Percentiles rank a stretch among this genome's conserved stretches.
These are phyloP conservation scores for Cystofilobasidium capitatum DNA, from an alignment of 768 basidiomycete species.

Conservation along the genomic window DNA sequence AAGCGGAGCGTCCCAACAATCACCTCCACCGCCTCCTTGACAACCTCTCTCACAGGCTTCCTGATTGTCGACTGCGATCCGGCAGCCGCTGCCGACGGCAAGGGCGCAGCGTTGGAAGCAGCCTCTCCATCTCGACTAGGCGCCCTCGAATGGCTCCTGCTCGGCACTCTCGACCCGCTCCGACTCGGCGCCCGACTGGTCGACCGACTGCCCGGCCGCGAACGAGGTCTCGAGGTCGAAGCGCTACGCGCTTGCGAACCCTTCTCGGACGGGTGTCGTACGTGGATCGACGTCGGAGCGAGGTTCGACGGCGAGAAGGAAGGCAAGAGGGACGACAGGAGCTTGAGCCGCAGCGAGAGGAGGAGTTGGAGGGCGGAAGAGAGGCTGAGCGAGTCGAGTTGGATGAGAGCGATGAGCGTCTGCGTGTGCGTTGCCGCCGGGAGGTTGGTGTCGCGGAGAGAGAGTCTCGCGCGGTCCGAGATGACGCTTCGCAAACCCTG, in stretches of 20 bases:
- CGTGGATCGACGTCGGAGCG: background rate
- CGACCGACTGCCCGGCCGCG: background rate
- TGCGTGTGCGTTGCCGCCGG: conserved; percentile 46
- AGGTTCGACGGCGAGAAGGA: conserved; percentile 4
- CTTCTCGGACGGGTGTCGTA: background rate
- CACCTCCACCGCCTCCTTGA: conserved; percentile 47
- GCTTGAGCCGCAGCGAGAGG: conserved; percentile 50
- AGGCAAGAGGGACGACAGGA: conserved; percentile 33
- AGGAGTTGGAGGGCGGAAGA: conserved; percentile 60
- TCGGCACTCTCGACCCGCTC: background rate
- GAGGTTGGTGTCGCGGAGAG: conserved; percentile 46
- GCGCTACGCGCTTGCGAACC: background rate
- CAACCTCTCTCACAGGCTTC: conserved; percentile 47
- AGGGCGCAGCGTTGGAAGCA: background rate
- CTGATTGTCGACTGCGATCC: conserved; percentile 28
- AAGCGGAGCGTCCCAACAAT: conserved; percentile 53
- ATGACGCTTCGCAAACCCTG: conserved; percentile 81
- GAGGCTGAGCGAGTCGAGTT: conserved; percentile 78
- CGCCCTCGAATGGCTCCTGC: background rate
- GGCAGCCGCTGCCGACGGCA: conserved; percentile 27
- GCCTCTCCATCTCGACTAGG: background rate
- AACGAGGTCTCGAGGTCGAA: background rate
- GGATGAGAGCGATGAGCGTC: conserved; percentile 67
- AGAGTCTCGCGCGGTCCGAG: conserved; percentile 71
- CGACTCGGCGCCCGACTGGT: background rate